Conservation (phyloP, 352 stramenopile genomes). For the Discostella stelligera region DNA sequence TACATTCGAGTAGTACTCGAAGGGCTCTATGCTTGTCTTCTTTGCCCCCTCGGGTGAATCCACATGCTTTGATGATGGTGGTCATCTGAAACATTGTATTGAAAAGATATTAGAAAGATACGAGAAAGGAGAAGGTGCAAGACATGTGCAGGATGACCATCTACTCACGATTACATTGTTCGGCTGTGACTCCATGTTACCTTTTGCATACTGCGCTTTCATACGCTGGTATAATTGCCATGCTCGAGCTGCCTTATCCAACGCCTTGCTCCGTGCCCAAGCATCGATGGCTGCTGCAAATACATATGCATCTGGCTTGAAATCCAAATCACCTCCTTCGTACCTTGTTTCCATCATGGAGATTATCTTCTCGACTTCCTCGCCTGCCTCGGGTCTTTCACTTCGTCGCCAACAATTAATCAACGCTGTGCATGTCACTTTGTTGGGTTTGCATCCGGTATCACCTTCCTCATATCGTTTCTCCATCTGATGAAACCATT, state of each 20-base stretch:
- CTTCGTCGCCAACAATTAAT: constrained; percentile 45
- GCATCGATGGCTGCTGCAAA: constrained; percentile 40
- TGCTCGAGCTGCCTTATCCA: constrained; percentile 32
- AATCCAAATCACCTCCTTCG: constrained; percentile 29
- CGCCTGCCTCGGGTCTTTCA: constrained; percentile 16
- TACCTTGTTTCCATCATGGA: constrained; percentile 36
- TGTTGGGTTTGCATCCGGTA: constrained; percentile 36
- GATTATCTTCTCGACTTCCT: constrained; percentile 33
- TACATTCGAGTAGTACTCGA: constrained; percentile 42
- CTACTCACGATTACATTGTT: constrained; percentile 48
- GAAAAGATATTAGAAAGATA: constrained; percentile 1
- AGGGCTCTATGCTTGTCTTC: constrained; percentile 21
- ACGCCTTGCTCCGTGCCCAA: constrained; percentile 23
- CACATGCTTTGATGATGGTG: constrained; percentile 36
- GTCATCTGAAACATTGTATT: constrained; percentile 32
- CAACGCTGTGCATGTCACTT: constrained; percentile 40
- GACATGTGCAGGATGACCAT: neutral
- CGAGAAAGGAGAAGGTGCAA: neutral
- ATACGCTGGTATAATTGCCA: constrained; percentile 44
- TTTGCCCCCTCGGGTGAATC: constrained; percentile 9
- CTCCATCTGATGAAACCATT: constrained; percentile 47
- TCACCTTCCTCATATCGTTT: constrained; percentile 24
- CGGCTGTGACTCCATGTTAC: constrained; percentile 37
- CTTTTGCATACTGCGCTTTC: constrained; percentile 35
- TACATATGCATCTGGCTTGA: constrained; percentile 41